Evolutionary conservation across 495 filamentous ascomycete genomes (phyloP), one percentile per base, ranked within the genome.

Genomic region (Venustampulla echinocandica): DNA sequence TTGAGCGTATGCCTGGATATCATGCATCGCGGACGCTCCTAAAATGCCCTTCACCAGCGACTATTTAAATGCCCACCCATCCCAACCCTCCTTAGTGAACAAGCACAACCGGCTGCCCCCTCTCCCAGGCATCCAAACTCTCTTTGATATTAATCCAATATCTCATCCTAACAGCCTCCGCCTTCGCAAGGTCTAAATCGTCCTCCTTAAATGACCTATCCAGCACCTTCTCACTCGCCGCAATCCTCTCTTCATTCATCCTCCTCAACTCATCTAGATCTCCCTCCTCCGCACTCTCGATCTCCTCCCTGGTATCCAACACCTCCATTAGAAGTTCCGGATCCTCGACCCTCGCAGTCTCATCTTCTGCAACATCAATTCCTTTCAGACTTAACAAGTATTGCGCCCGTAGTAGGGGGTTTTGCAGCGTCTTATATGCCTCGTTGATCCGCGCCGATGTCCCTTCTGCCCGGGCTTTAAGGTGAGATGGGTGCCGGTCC

Each of bases 101-200:
- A 54, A 86, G 52, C 22, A 80, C 69, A 52, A 85, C 74, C 39
- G 73, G 68, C 61, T 79, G 83, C 15, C 86, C 88, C 63, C 72
- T 79, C 74, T 87, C 90, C 92, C 90, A 95, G 55, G 76, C 75
- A 61, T 80, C 67, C 57, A 96, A 61, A 19, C 81, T 84, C 68
- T 94, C 83, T 39, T 76, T 74, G 40, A 98, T 78, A 73, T 88
- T 92, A 57, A 81, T 70, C 92, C 92, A 96, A 70, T 95, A 98
- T 64, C 87, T 70, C 73, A 97, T 66, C 63, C 74, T 67, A 5
- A 93, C 79, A 34, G 77, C 77, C 73, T 90, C 87, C 47, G 44
- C 58, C 67, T 71, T 78, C 24, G 87, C 92, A 14, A 23, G 61
- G 54, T 77, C 72, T 38, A 84, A 55, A 67, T 93, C 81, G 30